Conservation (phyloP, 257 asterid species). For the Leptodermis oblonga region DNA sequence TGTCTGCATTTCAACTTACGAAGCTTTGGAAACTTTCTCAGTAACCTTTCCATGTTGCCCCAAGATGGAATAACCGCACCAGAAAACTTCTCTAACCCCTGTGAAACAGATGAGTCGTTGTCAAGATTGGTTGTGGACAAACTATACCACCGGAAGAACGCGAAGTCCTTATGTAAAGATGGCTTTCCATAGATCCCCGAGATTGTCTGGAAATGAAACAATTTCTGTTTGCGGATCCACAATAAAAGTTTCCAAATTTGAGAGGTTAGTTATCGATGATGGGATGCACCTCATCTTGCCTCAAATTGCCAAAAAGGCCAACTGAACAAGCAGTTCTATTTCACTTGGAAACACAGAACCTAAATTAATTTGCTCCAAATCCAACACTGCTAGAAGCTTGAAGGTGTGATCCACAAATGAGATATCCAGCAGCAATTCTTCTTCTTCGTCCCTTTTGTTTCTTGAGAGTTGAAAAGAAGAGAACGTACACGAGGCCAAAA, state of each 20-base stretch:
- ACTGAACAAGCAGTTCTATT: constrained; percentile 4
- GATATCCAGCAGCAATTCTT: not conserved
- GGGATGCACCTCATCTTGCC: not conserved
- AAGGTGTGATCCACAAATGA: not conserved
- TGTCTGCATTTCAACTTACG: constrained; percentile 2
- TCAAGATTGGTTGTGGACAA: not conserved
- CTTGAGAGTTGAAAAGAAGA: not conserved
- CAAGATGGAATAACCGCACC: not conserved
- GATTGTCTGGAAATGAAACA: constrained; percentile 5
- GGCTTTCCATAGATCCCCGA: not conserved
- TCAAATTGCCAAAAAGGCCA: constrained; percentile 1
- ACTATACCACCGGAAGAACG: not conserved
- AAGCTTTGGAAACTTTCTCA: constrained; percentile 2
- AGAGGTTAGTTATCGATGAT: constrained; percentile 9
- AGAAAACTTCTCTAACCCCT: not conserved
- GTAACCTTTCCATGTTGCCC: not conserved
- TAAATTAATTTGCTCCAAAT: not conserved
- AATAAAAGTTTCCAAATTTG: constrained; percentile 1
- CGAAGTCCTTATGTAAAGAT: not conserved
- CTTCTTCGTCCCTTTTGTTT: not conserved
- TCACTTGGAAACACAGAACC: not conserved
- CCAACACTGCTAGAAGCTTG: constrained; percentile 3
- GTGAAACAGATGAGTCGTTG: not conserved
- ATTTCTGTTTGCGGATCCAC: not conserved
- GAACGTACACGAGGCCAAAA: constrained; percentile 1